These are phyloP conservation scores for Colletotrichum brevisporum DNA, from an alignment of 2,329 filamentous ascomycete species.

Conservation along the genomic window DNA sequence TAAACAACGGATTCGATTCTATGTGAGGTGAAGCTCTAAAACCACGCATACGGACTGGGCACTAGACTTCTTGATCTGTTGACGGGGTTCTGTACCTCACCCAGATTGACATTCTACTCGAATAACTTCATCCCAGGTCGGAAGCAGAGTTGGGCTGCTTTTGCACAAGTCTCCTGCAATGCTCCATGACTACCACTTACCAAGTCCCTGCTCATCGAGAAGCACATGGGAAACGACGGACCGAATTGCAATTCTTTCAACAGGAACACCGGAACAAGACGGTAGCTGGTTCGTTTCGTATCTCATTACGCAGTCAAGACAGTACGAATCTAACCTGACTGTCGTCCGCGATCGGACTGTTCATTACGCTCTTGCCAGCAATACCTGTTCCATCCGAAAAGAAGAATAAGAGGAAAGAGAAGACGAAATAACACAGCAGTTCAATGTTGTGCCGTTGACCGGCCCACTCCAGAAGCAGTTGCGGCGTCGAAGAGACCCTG, in stretches of 20 bases:
- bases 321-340: constrained; percentile 32
- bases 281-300: constrained; percentile 10
- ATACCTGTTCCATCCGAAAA: constrained; percentile 18
- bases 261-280: not conserved
- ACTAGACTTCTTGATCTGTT: too few species aligned
- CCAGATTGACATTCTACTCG: too few species aligned
- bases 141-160: too few species aligned
- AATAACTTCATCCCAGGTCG: too few species aligned
- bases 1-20: too few species aligned
- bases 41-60: too few species aligned
- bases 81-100: too few species aligned
- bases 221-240: not conserved
- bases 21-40: too few species aligned
- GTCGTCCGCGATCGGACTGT: constrained; percentile 33
- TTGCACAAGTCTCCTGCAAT: not conserved
- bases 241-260: not conserved
- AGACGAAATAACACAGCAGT: too few species aligned
- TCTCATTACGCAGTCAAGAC: constrained; percentile 20
- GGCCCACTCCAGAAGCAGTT: constrained; percentile 40
- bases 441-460: constrained; percentile 24
- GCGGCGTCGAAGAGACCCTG: constrained; percentile 71
- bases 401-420: not conserved
- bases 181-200: not conserved
- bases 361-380: constrained; percentile 27
- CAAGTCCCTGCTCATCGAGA: not conserved